Evolutionary conservation across 2,329 filamentous ascomycete genomes (phyloP).

Genomic region (Fusarium dimerum): DNA sequence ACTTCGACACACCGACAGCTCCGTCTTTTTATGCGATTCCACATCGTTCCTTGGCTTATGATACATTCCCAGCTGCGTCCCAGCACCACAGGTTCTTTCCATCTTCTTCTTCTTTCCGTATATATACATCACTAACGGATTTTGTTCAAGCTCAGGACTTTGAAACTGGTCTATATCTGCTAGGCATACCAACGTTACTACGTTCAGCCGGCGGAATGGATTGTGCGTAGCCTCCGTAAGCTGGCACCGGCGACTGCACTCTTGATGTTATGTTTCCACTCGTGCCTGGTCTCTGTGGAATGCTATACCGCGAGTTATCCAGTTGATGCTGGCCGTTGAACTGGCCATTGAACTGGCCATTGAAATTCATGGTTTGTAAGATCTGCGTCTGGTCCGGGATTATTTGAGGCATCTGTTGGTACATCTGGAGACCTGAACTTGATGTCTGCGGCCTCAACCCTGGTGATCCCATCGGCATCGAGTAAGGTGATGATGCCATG

Average conservation of each 20-base stretch:
- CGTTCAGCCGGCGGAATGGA: conserved; percentile 12
- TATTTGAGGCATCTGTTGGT: conserved; percentile 6
- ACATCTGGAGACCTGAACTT: conserved; percentile 1
- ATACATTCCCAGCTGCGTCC: too few relatives aligned
- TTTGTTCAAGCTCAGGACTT: conserved; percentile 6
- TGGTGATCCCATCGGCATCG: conserved; percentile 5
- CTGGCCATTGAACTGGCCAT: background rate
- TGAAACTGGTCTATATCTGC: conserved; percentile 12
- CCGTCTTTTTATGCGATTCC: too few relatives aligned
- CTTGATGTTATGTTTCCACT: background rate
- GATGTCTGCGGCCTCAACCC: conserved; percentile 2
- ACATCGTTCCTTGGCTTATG: too few relatives aligned
- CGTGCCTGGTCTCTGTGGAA: background rate
- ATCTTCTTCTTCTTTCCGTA: too few relatives aligned
- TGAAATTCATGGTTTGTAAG: conserved; percentile 1
- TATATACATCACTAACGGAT: too few relatives aligned
- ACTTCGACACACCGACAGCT: too few relatives aligned
- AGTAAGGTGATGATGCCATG: conserved; percentile 9
- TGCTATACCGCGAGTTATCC: conserved; percentile 1
- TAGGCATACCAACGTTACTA: conserved; percentile 14
- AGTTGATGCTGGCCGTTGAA: too few relatives aligned
- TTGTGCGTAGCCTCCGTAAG: conserved; percentile 12
- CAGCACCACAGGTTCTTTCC: too few relatives aligned
- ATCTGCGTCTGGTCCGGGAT: conserved; percentile 13
- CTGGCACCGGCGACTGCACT: background rate